A percentile compares a stretch with the other conserved stretches of the same genome.
Evolutionary conservation across 768 basidiomycete genomes (phyloP).

Genomic region (Tylopilus plumbeoviolaceoides): DNA sequence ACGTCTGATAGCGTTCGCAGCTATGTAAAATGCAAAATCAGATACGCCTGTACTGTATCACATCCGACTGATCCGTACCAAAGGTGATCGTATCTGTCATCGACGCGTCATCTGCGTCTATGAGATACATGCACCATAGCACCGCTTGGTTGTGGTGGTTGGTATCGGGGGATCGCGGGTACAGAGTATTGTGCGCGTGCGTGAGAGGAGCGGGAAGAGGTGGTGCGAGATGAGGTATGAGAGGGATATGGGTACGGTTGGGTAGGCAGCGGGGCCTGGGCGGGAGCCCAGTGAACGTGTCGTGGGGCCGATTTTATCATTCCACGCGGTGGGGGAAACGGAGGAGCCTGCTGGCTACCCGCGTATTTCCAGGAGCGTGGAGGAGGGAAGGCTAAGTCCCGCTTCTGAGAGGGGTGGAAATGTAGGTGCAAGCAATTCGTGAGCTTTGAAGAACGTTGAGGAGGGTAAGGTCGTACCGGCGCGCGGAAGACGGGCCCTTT

Average conservation of each 20-base stretch:
- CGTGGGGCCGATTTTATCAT: constrained; percentile 12
- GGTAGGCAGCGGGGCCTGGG: constrained; percentile 23
- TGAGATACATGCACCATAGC: background rate
- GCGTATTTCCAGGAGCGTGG: constrained; percentile 7
- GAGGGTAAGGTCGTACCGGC: constrained; percentile 9
- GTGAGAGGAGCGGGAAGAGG: constrained; percentile 11
- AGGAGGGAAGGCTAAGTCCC: constrained; percentile 7
- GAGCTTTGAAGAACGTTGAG: constrained; percentile 13
- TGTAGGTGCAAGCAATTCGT: constrained; percentile 25
- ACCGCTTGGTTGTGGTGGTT: constrained; percentile 13
- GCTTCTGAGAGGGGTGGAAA: constrained; percentile 24
- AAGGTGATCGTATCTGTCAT: constrained; percentile 11
- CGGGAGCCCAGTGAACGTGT: constrained; percentile 29
- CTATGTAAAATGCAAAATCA: constrained; percentile 25
- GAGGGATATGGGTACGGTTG: constrained; percentile 28
- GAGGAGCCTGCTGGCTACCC: constrained; percentile 9
- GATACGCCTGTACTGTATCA: constrained; percentile 18
- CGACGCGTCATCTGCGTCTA: constrained; percentile 16
- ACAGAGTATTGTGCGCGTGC: background rate
- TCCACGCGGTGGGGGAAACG: constrained; percentile 23
- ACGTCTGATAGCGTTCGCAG: constrained; percentile 19
- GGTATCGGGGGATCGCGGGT: constrained; percentile 17
- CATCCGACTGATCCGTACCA: constrained; percentile 26
- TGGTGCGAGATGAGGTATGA: constrained; percentile 6
- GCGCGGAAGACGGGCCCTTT: constrained; percentile 13